Evolutionary conservation across 1,284 basidiomycete species (phyloP).

Genomic region (Apiotrichum domesticum): DNA sequence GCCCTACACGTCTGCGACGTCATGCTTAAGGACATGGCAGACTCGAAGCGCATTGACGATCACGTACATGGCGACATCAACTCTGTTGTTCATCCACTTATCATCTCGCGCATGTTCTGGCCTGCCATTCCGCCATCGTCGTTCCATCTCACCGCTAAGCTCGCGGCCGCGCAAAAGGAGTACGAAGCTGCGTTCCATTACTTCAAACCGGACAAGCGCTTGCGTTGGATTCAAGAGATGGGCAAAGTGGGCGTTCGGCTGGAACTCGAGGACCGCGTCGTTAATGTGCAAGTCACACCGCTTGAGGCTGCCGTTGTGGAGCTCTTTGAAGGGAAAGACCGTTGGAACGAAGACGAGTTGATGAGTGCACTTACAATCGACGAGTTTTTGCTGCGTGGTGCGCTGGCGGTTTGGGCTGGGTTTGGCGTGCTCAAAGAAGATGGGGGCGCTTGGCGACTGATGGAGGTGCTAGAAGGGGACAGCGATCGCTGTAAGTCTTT

Average conservation of each 20-base stretch:
- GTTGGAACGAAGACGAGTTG: constrained; percentile 52
- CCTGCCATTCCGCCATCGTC: constrained; percentile 67
- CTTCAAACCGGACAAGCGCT: constrained; percentile 83
- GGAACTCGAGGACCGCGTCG: constrained; percentile 67
- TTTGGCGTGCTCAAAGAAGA: constrained; percentile 58
- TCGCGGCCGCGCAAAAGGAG: constrained; percentile 64
- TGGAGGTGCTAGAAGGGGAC: constrained; percentile 8
- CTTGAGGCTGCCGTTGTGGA: constrained; percentile 85
- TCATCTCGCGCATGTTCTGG: constrained; percentile 92
- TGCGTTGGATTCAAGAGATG: constrained; percentile 78
- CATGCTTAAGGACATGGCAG: constrained; percentile 91
- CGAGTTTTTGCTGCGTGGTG: constrained; percentile 59
- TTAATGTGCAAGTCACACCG: constrained; percentile 72
- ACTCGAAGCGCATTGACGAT: constrained; percentile 78
- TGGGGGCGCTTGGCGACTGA: constrained; percentile 7
- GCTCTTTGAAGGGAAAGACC: constrained; percentile 67
- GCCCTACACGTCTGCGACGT: constrained; percentile 89
- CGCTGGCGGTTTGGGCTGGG: constrained; percentile 74
- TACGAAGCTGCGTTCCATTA: constrained; percentile 69
- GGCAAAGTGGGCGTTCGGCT: constrained; percentile 73
- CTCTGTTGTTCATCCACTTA: constrained; percentile 72
- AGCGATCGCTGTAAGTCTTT: constrained; percentile 18
- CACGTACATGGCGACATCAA: constrained; percentile 70
- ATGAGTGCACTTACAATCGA: constrained; percentile 61
- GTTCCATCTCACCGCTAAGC: constrained; percentile 74